These are phyloP conservation scores for Paramecium bursaria DNA, from an alignment of 73 alveolate genomes.

Conservation along the genomic window DNA sequence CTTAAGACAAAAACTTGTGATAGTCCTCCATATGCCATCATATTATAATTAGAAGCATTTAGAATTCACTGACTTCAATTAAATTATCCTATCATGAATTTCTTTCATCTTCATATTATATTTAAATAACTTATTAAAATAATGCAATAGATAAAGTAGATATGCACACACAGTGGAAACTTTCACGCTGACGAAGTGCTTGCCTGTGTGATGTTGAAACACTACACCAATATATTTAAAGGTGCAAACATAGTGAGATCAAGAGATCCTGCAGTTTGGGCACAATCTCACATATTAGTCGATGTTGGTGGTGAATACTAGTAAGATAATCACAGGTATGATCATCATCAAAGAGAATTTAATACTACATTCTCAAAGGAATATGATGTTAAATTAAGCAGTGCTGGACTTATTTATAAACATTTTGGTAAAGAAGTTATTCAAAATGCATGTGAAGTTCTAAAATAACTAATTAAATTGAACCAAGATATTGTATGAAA, in stretches of 20 bases:
- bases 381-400: slow-evolving; percentile 76
- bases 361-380: slow-evolving; percentile 68
- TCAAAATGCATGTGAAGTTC: slow-evolving; percentile 63
- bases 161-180: slow-evolving; percentile 92
- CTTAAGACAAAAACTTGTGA: too few relatives aligned
- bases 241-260: slow-evolving; percentile 84
- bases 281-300: slow-evolving; percentile 80
- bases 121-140: neutral
- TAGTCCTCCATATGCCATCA: too few relatives aligned
- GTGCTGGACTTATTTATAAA: slow-evolving; percentile 94
- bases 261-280: slow-evolving; percentile 85
- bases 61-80: too few relatives aligned
- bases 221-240: slow-evolving; percentile 73
- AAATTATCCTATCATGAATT: too few relatives aligned
- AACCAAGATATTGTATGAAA: slow-evolving; percentile 15
- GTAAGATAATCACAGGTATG: slow-evolving; percentile 81
- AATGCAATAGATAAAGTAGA: slow-evolving; percentile 46
- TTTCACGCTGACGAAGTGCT: slow-evolving; percentile 95
- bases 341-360: slow-evolving; percentile 92
- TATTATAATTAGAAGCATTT: too few relatives aligned
- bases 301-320: slow-evolving; percentile 94
- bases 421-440: slow-evolving; percentile 91
- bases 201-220: slow-evolving; percentile 82
- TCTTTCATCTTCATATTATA: too few relatives aligned
- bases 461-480: neutral